phyloP scores from a whole-genome alignment of 768 basidiomycete species.

The Tricholoma furcatifolium region DNA sequence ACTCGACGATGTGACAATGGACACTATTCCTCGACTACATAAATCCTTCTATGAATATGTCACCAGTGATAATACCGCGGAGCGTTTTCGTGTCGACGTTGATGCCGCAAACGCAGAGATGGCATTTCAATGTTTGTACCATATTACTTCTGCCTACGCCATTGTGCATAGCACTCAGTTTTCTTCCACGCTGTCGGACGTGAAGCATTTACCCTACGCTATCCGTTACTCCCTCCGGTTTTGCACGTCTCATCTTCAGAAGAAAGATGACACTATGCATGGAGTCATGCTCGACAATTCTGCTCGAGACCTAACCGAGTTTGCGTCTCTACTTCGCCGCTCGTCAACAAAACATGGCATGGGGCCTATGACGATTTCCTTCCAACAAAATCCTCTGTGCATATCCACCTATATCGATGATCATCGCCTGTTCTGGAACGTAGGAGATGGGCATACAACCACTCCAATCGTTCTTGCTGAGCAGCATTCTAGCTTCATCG shows the following conservation, averaged over 20 bases:
- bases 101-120: not conserved
- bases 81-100: conserved; percentile 1
- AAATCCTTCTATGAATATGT: conserved; percentile 10
- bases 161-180: not conserved
- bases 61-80: not conserved
- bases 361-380: not conserved
- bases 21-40: not conserved
- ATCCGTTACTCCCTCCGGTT: not conserved
- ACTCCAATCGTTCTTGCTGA: not conserved
- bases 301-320: not conserved
- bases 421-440: not conserved
- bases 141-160: not conserved
- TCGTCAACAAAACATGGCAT: not conserved
- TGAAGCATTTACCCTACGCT: not conserved
- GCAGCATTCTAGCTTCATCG: not conserved
- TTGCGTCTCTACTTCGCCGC: not conserved
- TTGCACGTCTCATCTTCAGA: conserved; percentile 4
- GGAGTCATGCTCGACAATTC: not conserved
- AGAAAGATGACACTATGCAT: not conserved
- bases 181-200: not conserved
- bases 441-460: not conserved
- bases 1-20: not conserved
- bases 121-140: not conserved
- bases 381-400: not conserved
- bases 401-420: not conserved